phyloP scores from a whole-genome alignment of 2,329 filamentous ascomycete genomes.

The Stachybotrys echinatus region DNA sequence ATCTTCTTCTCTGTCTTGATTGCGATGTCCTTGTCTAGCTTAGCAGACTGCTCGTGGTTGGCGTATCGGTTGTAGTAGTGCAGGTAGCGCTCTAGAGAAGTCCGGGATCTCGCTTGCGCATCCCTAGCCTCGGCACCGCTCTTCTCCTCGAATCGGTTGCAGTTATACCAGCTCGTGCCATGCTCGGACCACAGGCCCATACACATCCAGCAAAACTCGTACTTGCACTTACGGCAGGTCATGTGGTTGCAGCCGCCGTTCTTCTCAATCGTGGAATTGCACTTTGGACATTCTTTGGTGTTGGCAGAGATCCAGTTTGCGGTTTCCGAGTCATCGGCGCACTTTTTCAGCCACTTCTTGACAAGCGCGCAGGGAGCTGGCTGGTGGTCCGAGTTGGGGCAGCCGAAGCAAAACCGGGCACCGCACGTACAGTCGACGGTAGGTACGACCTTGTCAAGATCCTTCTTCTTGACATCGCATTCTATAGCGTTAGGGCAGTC shows the following conservation, averaged over 20 bases:
- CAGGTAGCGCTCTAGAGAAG: conserved; percentile 90
- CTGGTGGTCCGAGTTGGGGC: conserved; percentile 83
- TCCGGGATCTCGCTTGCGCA: conserved; percentile 83
- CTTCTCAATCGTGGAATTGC: conserved; percentile 96
- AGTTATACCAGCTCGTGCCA: conserved; percentile 99
- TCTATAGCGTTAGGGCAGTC: conserved; percentile 93
- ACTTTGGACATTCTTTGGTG: conserved; percentile 96
- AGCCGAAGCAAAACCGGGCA: conserved; percentile 92
- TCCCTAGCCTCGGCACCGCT: conserved; percentile 86
- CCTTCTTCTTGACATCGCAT: conserved; percentile 81
- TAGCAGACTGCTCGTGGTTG: conserved; percentile 97
- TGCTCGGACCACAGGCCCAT: conserved; percentile 99
- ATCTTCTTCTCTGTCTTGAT: conserved; percentile 99
- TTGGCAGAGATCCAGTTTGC: conserved; percentile 99
- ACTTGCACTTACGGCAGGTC: conserved; percentile 92
- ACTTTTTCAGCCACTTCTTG: conserved; percentile 96
- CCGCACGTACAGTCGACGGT: conserved; percentile 83
- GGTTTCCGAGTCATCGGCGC: conserved; percentile 95
- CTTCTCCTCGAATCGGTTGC: conserved; percentile 95
- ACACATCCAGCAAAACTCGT: conserved; percentile 99
- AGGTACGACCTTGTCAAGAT: conserved; percentile 78
- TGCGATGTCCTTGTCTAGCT: conserved; percentile 93
- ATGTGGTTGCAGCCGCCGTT: conserved; percentile 98
- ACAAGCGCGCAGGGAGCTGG: conserved; percentile 88
- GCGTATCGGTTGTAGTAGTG: conserved; percentile 99